Evolutionary conservation across 257 asterid species (phyloP).

Genomic region (Jaltomata sinuosa): DNA sequence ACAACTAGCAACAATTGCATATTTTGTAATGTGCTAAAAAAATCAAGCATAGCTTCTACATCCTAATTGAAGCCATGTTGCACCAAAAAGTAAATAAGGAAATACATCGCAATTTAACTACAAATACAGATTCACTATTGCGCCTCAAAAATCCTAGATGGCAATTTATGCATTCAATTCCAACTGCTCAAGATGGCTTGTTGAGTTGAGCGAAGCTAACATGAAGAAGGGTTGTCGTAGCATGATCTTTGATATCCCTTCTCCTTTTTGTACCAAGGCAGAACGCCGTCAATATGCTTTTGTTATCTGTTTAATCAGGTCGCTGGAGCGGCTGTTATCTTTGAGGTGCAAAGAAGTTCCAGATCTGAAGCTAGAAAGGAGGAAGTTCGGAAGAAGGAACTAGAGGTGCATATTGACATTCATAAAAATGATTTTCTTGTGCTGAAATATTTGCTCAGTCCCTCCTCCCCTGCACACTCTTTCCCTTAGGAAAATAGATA

Average conservation of each 20-base stretch:
- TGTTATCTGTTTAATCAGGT: conserved; percentile 34
- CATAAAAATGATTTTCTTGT: not conserved
- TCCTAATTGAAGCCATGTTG: not conserved
- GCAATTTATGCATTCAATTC: not conserved
- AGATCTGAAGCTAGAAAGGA: conserved; percentile 89
- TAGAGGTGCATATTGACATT: conserved; percentile 40
- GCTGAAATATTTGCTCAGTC: not conserved
- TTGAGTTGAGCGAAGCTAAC: not conserved
- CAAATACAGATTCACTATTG: not conserved
- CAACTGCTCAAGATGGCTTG: not conserved
- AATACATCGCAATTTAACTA: not conserved
- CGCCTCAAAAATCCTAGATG: not conserved
- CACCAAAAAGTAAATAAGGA: not conserved
- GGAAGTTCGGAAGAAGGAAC: conserved; percentile 49
- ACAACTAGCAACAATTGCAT: not conserved
- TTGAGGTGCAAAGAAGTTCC: conserved; percentile 79
- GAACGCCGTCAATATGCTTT: not conserved
- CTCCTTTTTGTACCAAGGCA: not conserved
- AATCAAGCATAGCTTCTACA: not conserved
- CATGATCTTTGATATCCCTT: not conserved
- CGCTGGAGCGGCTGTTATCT: conserved; percentile 57
- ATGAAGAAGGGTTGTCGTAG: not conserved
- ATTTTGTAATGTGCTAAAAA: not conserved
- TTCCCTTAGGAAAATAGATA: not conserved
- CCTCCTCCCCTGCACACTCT: not conserved